These are phyloP conservation scores for Calonectria naviculata DNA, from an alignment of 2,329 filamentous ascomycete species.

Conservation along the genomic window DNA sequence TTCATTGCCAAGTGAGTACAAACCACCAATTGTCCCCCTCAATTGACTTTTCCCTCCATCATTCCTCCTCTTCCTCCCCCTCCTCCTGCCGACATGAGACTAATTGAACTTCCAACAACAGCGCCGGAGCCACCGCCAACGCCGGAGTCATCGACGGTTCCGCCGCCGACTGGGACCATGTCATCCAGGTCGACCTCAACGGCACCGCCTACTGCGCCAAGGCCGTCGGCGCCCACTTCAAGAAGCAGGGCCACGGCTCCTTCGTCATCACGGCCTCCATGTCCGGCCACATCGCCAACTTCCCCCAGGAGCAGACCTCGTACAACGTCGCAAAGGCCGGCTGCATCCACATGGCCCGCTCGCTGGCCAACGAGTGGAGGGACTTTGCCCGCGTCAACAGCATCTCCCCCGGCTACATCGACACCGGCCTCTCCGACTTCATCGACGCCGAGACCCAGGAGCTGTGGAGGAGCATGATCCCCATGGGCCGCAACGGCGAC, in stretches of 20 bases:
- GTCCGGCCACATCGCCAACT: conserved; percentile 60
- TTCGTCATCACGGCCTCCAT: conserved; percentile 64
- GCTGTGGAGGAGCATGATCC: conserved; percentile 54
- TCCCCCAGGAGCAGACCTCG: conserved; percentile 62
- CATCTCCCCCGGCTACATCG: conserved; percentile 59
- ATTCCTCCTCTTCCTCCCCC: neutral
- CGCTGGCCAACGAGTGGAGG: conserved; percentile 64
- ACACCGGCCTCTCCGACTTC: conserved; percentile 61
- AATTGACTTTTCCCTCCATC: neutral
- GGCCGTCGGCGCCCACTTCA: conserved; percentile 55
- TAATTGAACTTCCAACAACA: conserved; percentile 8
- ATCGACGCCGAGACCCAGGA: conserved; percentile 21
- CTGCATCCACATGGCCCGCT: conserved; percentile 65
- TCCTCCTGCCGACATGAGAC: neutral
- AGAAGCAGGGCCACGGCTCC: conserved; percentile 55
- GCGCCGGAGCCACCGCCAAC: conserved; percentile 75
- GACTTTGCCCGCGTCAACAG: conserved; percentile 67
- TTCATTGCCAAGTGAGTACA: conserved; percentile 79
- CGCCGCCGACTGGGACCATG: conserved; percentile 73
- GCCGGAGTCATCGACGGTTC: conserved; percentile 74
- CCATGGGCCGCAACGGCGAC: conserved; percentile 67
- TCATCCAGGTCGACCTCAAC: conserved; percentile 58
- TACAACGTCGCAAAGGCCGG: conserved; percentile 68
- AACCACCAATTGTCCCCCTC: no score
- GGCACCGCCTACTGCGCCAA: conserved; percentile 58